phyloP scores from a whole-genome alignment of 1,139 yeast genomes.

The Protomyces macrosporus region DNA sequence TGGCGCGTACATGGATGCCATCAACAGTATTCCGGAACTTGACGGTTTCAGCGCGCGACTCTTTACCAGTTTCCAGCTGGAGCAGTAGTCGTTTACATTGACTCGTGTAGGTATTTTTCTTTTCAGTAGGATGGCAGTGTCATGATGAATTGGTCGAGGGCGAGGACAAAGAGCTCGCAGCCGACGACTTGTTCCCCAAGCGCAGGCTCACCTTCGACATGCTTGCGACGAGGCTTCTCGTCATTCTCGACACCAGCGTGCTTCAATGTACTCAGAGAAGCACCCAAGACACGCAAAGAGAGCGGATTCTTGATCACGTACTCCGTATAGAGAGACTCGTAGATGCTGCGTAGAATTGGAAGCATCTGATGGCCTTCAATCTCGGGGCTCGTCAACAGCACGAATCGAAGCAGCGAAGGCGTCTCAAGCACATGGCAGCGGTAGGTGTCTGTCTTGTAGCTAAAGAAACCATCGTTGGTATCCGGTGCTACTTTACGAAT shows the following conservation, averaged over 20 bases:
- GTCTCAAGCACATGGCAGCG: slow-evolving; percentile 77
- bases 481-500: slow-evolving; percentile 54
- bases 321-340: slow-evolving; percentile 60
- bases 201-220: not conserved
- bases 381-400: slow-evolving; percentile 62
- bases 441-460: slow-evolving; percentile 67
- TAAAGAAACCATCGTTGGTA: slow-evolving; percentile 42
- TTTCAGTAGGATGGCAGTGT: slow-evolving; percentile 4
- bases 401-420: slow-evolving; percentile 69
- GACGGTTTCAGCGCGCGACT: slow-evolving; percentile 25
- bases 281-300: not conserved
- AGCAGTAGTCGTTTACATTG: not conserved
- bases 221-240: not conserved
- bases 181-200: slow-evolving; percentile 14
- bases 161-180: slow-evolving; percentile 16
- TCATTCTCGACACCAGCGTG: not conserved
- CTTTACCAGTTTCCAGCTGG: slow-evolving; percentile 18
- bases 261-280: not conserved
- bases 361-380: slow-evolving; percentile 38
- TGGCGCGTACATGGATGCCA: slow-evolving; percentile 9
- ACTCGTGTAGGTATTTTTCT: not conserved
- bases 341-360: slow-evolving; percentile 57
- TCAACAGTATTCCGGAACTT: slow-evolving; percentile 16
- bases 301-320: slow-evolving; percentile 57
- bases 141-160: slow-evolving; percentile 13